A percentile compares a stretch with the other conserved stretches of the same genome.
Conservation (phyloP, 495 filamentous ascomycete species). For the Darksidea phi region DNA sequence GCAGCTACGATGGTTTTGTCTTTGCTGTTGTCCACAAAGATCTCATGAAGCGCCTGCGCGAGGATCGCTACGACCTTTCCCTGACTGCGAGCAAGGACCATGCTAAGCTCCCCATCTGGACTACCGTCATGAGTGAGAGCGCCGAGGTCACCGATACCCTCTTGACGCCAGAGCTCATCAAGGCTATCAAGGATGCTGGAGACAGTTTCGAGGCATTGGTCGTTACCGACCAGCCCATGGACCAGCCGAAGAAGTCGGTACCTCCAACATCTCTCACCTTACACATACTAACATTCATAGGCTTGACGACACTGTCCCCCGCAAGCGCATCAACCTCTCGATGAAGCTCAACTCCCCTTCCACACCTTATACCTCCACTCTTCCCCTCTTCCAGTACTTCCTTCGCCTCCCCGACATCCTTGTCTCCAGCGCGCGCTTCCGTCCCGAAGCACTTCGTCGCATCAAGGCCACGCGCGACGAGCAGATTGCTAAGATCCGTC, state of each 20-base stretch:
- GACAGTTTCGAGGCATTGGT: conserved; percentile 85
- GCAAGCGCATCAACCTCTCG: conserved; percentile 81
- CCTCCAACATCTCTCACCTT: background rate
- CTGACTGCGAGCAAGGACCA: conserved; percentile 91
- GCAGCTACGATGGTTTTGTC: conserved; percentile 84
- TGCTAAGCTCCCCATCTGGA: conserved; percentile 84
- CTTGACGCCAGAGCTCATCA: conserved; percentile 77
- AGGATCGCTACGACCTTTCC: conserved; percentile 91
- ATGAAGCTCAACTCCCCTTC: conserved; percentile 65
- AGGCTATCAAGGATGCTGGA: conserved; percentile 76
- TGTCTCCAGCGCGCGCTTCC: conserved; percentile 74
- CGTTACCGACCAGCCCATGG: conserved; percentile 83
- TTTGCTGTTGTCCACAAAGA: conserved; percentile 96
- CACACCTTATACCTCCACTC: conserved; percentile 61
- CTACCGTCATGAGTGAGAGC: conserved; percentile 93
- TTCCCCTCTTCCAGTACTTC: conserved; percentile 80
- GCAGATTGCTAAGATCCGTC: conserved; percentile 73
- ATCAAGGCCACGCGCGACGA: conserved; percentile 77
- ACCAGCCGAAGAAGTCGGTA: conserved; percentile 82
- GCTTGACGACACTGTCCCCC: conserved; percentile 77
- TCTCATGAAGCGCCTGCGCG: conserved; percentile 80
- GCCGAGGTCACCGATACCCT: conserved; percentile 90
- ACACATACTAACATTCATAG: conserved; percentile 45
- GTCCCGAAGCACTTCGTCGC: conserved; percentile 84
- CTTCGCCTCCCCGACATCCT: conserved; percentile 80